phyloP scores from a whole-genome alignment of 1,284 basidiomycete genomes.

The Filobasidium uniguttulatum region DNA sequence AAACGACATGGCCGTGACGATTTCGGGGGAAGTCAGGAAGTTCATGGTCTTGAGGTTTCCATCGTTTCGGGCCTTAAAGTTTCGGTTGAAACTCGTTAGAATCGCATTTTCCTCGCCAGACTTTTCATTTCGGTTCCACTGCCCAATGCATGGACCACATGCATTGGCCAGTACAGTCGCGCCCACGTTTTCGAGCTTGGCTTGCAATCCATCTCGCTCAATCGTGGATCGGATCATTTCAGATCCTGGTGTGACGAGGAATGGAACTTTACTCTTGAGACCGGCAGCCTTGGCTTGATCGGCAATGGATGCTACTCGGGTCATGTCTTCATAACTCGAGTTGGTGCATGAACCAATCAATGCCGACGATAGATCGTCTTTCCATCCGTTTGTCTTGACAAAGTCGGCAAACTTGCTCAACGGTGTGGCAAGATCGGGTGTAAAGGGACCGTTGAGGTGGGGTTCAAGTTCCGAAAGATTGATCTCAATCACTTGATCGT shows the following conservation, averaged over 20 bases:
- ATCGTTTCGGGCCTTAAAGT: slow-evolving; percentile 76
- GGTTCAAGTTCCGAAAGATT: slow-evolving; percentile 83
- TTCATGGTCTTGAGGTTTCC: slow-evolving; percentile 95
- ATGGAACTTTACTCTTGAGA: slow-evolving; percentile 72
- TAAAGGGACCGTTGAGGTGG: slow-evolving; percentile 93
- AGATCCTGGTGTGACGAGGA: slow-evolving; percentile 92
- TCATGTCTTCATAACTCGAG: slow-evolving; percentile 92
- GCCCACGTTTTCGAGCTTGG: slow-evolving; percentile 68
- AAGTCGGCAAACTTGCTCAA: slow-evolving; percentile 78
- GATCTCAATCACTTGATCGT: slow-evolving; percentile 89
- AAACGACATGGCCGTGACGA: slow-evolving; percentile 96
- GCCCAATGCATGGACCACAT: slow-evolving; percentile 97
- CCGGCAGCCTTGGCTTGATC: slow-evolving; percentile 76
- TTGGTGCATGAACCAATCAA: slow-evolving; percentile 98
- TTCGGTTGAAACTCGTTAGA: slow-evolving; percentile 88
- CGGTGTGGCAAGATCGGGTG: slow-evolving; percentile 90
- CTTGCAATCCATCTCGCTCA: slow-evolving; percentile 80
- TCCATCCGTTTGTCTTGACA: slow-evolving; percentile 74
- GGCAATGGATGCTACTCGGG: slow-evolving; percentile 79
- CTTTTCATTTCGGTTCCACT: slow-evolving; percentile 91
- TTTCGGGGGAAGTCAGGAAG: slow-evolving; percentile 91
- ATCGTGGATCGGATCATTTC: slow-evolving; percentile 97
- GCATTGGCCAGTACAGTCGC: slow-evolving; percentile 92
- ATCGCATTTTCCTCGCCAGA: slow-evolving; percentile 91
- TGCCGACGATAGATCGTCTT: slow-evolving; percentile 76